Conservation (phyloP, 2,329 filamentous ascomycete genomes). For the Penicillium capsulatum region DNA sequence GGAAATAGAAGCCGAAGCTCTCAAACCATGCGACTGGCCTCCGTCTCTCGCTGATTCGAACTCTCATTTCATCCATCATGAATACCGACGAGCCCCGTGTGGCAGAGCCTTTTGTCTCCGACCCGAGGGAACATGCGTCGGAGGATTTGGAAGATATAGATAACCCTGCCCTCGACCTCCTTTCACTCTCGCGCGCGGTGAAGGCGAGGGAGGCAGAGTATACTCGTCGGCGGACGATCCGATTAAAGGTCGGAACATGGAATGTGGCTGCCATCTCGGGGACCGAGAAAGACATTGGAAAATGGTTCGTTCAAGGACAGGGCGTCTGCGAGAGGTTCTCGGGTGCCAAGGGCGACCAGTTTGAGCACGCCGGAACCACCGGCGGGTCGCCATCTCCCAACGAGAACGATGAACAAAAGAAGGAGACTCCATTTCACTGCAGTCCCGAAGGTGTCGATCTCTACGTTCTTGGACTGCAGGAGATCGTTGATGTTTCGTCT, state of each 20-base stretch:
- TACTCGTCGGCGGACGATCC: constrained; percentile 66
- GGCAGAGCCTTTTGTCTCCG: constrained; percentile 10
- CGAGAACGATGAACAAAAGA: constrained; percentile 44
- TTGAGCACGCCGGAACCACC: constrained; percentile 16
- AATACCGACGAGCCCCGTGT: constrained; percentile 5
- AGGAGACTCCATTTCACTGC: constrained; percentile 39
- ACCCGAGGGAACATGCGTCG: constrained; percentile 12
- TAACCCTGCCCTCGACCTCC: constrained; percentile 26
- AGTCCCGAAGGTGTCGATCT: constrained; percentile 67
- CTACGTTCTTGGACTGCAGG: constrained; percentile 86
- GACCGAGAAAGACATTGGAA: constrained; percentile 79
- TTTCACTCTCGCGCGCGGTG: constrained; percentile 56
- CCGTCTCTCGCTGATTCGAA: not conserved
- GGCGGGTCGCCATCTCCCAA: constrained; percentile 13
- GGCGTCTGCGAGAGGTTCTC: constrained; percentile 63
- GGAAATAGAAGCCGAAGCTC: too few species aligned
- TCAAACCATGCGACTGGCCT: not conserved
- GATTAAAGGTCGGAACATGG: constrained; percentile 90
- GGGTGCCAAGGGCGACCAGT: constrained; percentile 39
- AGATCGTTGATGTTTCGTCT: constrained; percentile 81
- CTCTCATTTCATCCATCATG: constrained; percentile 8
- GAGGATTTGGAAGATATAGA: constrained; percentile 16
- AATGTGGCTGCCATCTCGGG: constrained; percentile 83
- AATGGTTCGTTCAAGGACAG: constrained; percentile 80
- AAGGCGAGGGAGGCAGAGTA: constrained; percentile 75